Evolutionary conservation across 2,329 filamentous ascomycete genomes (phyloP), one percentile per base, ranked within the genome.

Genomic region (Corinectria fuckeliana): DNA sequence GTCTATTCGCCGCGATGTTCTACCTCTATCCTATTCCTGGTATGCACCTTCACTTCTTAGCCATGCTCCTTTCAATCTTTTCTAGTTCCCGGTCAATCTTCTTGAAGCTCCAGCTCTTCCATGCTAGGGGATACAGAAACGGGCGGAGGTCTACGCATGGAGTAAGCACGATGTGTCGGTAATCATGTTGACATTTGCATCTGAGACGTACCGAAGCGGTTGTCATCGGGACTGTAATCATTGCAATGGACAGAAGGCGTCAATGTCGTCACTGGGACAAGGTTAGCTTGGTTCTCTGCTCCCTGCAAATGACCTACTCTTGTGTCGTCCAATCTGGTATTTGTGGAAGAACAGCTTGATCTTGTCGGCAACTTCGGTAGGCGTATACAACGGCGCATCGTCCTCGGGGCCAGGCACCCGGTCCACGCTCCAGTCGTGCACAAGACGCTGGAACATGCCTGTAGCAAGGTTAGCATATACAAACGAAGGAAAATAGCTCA

Each of bases 1-100:
- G n/a, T n/a, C n/a, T n/a, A n/a, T n/a, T n/a, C n/a, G n/a, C n/a
- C n/a, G n/a, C n/a, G n/a, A n/a, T n/a, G n/a, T n/a, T n/a, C n/a
- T n/a, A n/a, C n/a, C n/a, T n/a, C n/a, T n/a, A n/a, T n/a, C n/a
- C n/a, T n/a, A n/a, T n/a, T n/a, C n/a, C n/a, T n/a, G n/a, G n/a
- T n/a, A n/a, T n/a, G n/a, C 7, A 36, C 5, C 2, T 36, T 18
- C 8, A 36, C 6, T 36, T 36, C n/a, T 36, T 36, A 8, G n/a
- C 32, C n/a, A 16, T 36, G 32, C 32, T 36, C 62, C 64, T 73
- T 53, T 78, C 71, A 5, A 78, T 64, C 49, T 64, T 71, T 47
- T 69, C 72, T 1, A 77, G 63, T 58, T 74, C 72, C 61, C 68
- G 66, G 53, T 80, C 77, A 34, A 80, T 78, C 64, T 67, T 75